Evolutionary conservation across 2,329 filamentous ascomycete genomes (phyloP), one percentile per base, ranked within the genome.

Genomic region (Aspergillus sojae): DNA sequence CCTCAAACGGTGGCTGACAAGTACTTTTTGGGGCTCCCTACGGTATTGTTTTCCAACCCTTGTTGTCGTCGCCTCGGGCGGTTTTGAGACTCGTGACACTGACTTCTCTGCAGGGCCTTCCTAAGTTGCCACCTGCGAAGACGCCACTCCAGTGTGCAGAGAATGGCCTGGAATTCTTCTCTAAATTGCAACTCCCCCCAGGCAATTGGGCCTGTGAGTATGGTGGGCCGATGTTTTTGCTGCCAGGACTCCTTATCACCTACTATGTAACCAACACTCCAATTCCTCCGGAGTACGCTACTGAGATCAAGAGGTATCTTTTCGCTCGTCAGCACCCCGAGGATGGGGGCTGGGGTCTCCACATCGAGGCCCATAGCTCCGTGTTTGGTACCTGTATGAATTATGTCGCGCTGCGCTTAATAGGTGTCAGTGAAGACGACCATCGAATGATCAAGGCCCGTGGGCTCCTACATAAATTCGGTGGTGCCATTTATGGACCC

Each of bases 161-260:
- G 64, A 99, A 99, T 80, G 93, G 91, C 43, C 84, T 98, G 60
- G 82, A 86, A 4, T 98, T 97, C 82, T 97, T 96, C 81, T 91
- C 94, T 62, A 87, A 94, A 67, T 86, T 98, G 28, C 95, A 99
- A 77, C 84, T 97, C 1, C 88, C 90, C 16, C 90, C 92, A 0
- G 95, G 95, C 5, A 92, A 97, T 74, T 99, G 95, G 95, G 95
- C 85, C 5, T 98, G 94, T 81, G 95, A 99, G 77, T 99, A 99
- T 80, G 95, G 95, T 60, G 95, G 95, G 0, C 95, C 95, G 4
- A 94, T 97, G 92, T 99, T 99, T 75, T 86, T 98, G 45, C 83
- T 98, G 1, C 93, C 94, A 0, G 92, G 94, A 52, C 77, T 97
- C 26, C 88, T 97, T 65, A 88, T 96, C 69, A 86, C 91, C 32